Evolutionary conservation across 495 filamentous ascomycete species (phyloP), one percentile per base, ranked within the genome.

Genomic region (Talaromyces proteolyticus): DNA sequence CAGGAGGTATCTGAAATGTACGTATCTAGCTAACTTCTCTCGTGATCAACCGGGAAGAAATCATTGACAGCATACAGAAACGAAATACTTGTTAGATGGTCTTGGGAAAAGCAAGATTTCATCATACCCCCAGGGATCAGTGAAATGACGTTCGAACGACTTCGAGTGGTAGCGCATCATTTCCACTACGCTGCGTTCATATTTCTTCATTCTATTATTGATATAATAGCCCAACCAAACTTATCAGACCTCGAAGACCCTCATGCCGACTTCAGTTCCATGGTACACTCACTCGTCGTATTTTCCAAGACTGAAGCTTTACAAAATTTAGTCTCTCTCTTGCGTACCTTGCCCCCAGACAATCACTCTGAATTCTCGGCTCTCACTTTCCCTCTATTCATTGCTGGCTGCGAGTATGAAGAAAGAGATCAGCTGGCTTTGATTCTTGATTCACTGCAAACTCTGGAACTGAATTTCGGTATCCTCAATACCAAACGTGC

Each of bases 321-420:
- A 2, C 56, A 56, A 11, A 52, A 57, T 17, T 65, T 66, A 23
- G 57, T 74, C 6, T 19, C 48, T 7, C 57, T 65, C 10, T 52
- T 74, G 1, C 49, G 55, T 36, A 51, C 56, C 0, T 59, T 61
- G 6, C 60, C 65, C 1, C 58, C 72, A 2, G 65, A 69, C 43
- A 57, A 57, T n/a, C 61, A 69, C 37, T 67, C 64, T 56, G 70
- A 74, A 41, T 72, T 64, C 42, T 74, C 70, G 0, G 70, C 69
- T 2, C 63, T 74, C 3, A 71, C 69, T 3, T 74, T 72, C 45
- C 70, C 70, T 17, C 53, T 74, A 0, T 71, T 72, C 42, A 72
- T 74, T 3, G 58, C 61, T 0, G 70, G 70, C 4, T 67, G 66
- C 22, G 70, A 72, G 22, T 68, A 55, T 29, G 55, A 64, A 10